Conservation (phyloP, 148 eudicot species). For the Dysphania ambrosioides region DNA sequence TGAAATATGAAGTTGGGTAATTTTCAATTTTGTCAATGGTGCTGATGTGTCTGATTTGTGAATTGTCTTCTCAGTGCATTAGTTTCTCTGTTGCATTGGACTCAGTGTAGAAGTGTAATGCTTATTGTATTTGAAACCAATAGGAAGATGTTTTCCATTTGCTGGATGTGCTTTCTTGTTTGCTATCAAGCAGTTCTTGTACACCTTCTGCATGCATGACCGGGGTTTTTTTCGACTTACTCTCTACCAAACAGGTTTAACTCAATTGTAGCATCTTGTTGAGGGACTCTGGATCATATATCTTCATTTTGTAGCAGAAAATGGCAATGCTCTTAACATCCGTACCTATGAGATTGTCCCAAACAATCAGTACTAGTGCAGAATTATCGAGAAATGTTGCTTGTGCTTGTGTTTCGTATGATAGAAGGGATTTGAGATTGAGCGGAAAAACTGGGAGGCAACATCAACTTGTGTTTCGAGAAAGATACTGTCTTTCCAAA, state of each 20-base stretch:
- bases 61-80: too few species aligned
- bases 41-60: too few species aligned
- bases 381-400: slow-evolving; percentile 31
- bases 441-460: slow-evolving; percentile 26
- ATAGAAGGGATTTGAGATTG: slow-evolving; percentile 25
- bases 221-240: not conserved
- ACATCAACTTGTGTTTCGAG: slow-evolving; percentile 25
- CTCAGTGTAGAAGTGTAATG: not conserved
- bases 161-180: not conserved
- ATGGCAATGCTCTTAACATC: slow-evolving; percentile 51
- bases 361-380: slow-evolving; percentile 20
- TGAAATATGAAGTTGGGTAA: too few species aligned
- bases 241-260: slow-evolving; percentile 15
- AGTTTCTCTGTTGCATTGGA: not conserved
- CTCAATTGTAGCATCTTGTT: slow-evolving; percentile 1
- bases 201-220: not conserved
- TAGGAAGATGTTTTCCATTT: not conserved
- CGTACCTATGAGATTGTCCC: slow-evolving; percentile 31
- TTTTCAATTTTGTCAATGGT: too few species aligned
- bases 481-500: slow-evolving; percentile 14
- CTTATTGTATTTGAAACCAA: not conserved
- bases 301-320: slow-evolving; percentile 4
- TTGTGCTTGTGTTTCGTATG: slow-evolving; percentile 16
- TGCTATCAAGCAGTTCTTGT: not conserved
- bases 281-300: slow-evolving; percentile 16